Conservation (phyloP, 2,329 filamentous ascomycete species). For the Didymella pinodella region DNA sequence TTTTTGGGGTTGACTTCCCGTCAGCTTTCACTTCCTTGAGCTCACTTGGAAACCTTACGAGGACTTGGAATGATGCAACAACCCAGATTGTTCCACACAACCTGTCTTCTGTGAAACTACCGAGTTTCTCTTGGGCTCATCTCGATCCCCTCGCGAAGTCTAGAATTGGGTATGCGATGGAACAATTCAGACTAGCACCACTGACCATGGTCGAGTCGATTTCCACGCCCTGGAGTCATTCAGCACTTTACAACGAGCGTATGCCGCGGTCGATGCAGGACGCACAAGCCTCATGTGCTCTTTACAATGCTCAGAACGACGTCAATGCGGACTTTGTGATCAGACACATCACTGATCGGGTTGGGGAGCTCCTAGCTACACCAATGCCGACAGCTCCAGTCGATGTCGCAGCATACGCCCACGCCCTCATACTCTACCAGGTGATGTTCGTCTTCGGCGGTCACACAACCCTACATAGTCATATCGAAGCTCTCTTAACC, state of each 20-base stretch:
- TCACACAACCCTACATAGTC: constrained; percentile 32
- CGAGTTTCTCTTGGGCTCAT: constrained; percentile 19
- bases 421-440: constrained; percentile 43
- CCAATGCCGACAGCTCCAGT: constrained; percentile 21
- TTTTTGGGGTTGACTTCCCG: constrained; percentile 11
- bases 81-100: constrained; percentile 1
- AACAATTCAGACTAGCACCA: constrained; percentile 39
- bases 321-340: constrained; percentile 60
- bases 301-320: constrained; percentile 61
- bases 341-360: constrained; percentile 57
- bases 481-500: constrained; percentile 28
- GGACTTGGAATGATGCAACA: background rate
- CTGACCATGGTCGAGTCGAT: constrained; percentile 58
- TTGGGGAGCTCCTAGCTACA: constrained; percentile 53
- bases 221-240: constrained; percentile 63
- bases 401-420: constrained; percentile 39
- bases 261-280: constrained; percentile 65
- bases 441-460: constrained; percentile 42
- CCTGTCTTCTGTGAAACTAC: background rate
- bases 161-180: constrained; percentile 39
- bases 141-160: constrained; percentile 32
- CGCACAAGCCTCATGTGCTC: constrained; percentile 61
- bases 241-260: constrained; percentile 57
- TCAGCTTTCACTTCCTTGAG: constrained; percentile 59
- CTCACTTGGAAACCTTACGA: constrained; percentile 49